Percentiles rank a stretch among this genome's conserved stretches.
Conservation (phyloP, 345 rosid species). For the Eucalyptus cloeziana region DNA sequence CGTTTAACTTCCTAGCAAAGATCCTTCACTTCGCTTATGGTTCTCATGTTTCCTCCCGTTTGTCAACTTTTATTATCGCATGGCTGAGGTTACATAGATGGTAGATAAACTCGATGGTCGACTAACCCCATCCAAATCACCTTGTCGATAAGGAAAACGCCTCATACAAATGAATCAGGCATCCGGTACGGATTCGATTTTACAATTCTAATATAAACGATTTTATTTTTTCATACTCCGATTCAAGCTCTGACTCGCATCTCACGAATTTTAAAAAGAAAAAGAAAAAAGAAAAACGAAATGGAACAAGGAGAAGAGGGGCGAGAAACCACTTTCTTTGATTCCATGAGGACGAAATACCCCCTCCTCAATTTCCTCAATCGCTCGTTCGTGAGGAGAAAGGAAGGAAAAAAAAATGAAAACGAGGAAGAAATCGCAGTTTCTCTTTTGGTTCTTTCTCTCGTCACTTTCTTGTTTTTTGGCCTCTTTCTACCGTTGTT, state of each 20-base stretch:
- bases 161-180: not conserved
- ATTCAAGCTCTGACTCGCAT: not conserved
- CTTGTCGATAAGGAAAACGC: accelerated
- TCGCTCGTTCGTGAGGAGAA: not conserved
- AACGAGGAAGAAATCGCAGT: not conserved
- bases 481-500: not conserved
- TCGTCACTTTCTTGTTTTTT: not conserved
- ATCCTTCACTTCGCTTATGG: accelerated
- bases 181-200: not conserved
- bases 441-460: not conserved
- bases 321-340: not conserved
- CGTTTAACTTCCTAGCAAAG: not conserved
- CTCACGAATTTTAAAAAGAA: not conserved
- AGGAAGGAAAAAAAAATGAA: not conserved
- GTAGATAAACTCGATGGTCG: not conserved
- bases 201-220: not conserved
- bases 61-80: not conserved
- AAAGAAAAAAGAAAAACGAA: not conserved
- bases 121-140: not conserved
- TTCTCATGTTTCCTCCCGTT: not conserved
- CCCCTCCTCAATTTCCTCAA: not conserved
- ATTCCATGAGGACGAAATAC: not conserved
- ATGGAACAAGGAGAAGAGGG: not conserved
- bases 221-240: accelerated
- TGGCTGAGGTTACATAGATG: not conserved